phyloP scores from a whole-genome alignment of 1,284 basidiomycete species.

The Trichosporon sp. region DNA sequence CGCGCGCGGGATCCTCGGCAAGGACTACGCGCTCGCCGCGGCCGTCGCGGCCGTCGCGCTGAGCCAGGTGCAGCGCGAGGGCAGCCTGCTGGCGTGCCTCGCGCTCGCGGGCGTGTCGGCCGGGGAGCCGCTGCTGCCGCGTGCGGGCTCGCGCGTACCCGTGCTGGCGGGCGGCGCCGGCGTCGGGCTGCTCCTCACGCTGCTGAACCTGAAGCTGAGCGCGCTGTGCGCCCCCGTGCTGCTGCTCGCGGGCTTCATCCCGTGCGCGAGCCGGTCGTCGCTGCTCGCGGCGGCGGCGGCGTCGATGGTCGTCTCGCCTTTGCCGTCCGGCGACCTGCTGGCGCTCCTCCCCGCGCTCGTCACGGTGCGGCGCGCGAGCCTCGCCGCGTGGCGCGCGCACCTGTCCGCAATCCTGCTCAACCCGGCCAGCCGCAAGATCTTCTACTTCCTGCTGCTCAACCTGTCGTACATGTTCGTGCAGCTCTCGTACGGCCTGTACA shows the following conservation, averaged over 20 bases:
- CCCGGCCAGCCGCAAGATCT: conserved; percentile 88
- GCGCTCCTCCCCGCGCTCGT: conserved; percentile 23
- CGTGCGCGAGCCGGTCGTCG: not conserved
- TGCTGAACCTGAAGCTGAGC: not conserved
- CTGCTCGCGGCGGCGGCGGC: not conserved
- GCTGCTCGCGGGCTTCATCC: not conserved
- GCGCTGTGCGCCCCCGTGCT: not conserved
- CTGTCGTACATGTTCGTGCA: conserved; percentile 93
- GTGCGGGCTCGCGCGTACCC: not conserved
- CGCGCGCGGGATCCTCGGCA: not conserved
- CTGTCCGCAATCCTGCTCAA: conserved; percentile 85
- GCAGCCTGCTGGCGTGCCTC: not conserved
- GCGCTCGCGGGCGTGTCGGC: not conserved
- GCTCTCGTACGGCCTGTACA: conserved; percentile 95
- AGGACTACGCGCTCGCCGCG: not conserved
- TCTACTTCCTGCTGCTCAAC: conserved; percentile 93
- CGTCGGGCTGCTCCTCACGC: not conserved
- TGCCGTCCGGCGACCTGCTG: not conserved
- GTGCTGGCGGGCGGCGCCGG: not conserved
- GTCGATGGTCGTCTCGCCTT: not conserved
- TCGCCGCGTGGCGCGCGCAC: conserved; percentile 57
- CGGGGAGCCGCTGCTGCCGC: not conserved
- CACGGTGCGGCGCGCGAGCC: not conserved
- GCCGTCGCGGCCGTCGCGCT: not conserved
- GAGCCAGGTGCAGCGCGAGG: not conserved